Conservation (phyloP, 2,329 filamentous ascomycete species). For the Pseudogymnoascus sp. region DNA sequence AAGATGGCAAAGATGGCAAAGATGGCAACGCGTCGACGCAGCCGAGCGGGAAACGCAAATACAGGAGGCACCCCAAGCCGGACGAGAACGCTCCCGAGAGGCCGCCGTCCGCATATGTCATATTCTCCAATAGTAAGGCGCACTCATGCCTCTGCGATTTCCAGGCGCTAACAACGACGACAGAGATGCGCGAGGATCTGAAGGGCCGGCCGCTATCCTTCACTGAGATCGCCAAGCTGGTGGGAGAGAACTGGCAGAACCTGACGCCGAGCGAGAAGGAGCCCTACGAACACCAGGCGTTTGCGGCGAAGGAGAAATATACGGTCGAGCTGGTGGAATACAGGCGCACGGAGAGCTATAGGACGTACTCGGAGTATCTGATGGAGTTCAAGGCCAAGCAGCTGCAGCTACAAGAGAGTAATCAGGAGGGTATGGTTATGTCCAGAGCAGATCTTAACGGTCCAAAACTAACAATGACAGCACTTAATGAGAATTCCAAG, state of each 20-base stretch:
- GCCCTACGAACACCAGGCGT: constrained; percentile 59
- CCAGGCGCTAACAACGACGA: constrained; percentile 18
- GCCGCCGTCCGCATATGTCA: constrained; percentile 73
- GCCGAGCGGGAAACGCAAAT: constrained; percentile 57
- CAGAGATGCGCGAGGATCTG: constrained; percentile 64
- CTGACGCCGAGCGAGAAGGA: constrained; percentile 56
- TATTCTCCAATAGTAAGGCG: constrained; percentile 72
- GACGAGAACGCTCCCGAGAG: constrained; percentile 74
- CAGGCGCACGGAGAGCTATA: constrained; percentile 62
- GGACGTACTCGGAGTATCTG: constrained; percentile 58
- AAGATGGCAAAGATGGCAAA: constrained; percentile 37
- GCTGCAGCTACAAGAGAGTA: neutral
- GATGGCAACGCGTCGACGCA: constrained; percentile 35
- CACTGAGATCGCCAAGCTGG: constrained; percentile 69
- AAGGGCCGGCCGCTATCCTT: constrained; percentile 67
- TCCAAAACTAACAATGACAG: neutral
- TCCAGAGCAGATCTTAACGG: neutral
- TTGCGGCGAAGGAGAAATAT: constrained; percentile 63
- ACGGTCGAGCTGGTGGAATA: constrained; percentile 59
- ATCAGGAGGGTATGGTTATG: neutral
- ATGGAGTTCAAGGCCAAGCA: constrained; percentile 68
- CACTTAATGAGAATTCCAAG: constrained; percentile 5
- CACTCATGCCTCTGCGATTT: neutral
- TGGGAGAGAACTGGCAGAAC: constrained; percentile 69
- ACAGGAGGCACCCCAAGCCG: constrained; percentile 68